Percentiles rank a stretch among this genome's conserved stretches.
Conservation (phyloP, 306 rosid genomes). For the Sicyos baderoa region DNA sequence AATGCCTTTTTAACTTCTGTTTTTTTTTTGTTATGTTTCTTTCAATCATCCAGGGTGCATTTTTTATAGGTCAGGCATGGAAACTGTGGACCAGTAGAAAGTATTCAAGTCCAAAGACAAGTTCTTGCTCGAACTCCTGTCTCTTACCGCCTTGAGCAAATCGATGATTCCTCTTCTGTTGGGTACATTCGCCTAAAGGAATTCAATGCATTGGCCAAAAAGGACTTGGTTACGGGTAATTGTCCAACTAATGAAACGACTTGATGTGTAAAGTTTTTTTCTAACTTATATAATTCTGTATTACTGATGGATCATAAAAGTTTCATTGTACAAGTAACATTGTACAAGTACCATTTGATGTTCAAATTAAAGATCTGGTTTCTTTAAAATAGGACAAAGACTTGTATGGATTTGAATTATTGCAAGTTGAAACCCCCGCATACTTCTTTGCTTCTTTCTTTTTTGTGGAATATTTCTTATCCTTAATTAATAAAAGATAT, state of each 20-base stretch:
- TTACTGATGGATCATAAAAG: background rate
- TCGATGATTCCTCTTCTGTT: conserved; percentile 48
- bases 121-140: conserved; percentile 90
- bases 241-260: conserved; percentile 19
- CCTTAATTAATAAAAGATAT: conserved; percentile 14
- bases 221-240: conserved; percentile 76
- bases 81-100: conserved; percentile 77
- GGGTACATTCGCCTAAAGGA: conserved; percentile 88
- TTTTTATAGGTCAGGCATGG: conserved; percentile 78
- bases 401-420: conserved; percentile 8
- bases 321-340: background rate
- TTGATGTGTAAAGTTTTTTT: conserved; percentile 4
- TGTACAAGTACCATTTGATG: too few species aligned
- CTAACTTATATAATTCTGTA: background rate
- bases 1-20: conserved; percentile 16
- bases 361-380: background rate
- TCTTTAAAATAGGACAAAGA: background rate
- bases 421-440: background rate
- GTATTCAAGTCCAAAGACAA: conserved; percentile 62
- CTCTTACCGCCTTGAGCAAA: conserved; percentile 71
- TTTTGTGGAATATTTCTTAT: background rate
- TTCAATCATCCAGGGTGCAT: conserved; percentile 25
- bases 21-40: conserved; percentile 23
- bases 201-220: conserved; percentile 94
- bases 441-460: conserved; percentile 1